Base-by-base conservation (phyloP, 2,329 filamentous ascomycete species). In the Fusarium begoniae region DNA sequence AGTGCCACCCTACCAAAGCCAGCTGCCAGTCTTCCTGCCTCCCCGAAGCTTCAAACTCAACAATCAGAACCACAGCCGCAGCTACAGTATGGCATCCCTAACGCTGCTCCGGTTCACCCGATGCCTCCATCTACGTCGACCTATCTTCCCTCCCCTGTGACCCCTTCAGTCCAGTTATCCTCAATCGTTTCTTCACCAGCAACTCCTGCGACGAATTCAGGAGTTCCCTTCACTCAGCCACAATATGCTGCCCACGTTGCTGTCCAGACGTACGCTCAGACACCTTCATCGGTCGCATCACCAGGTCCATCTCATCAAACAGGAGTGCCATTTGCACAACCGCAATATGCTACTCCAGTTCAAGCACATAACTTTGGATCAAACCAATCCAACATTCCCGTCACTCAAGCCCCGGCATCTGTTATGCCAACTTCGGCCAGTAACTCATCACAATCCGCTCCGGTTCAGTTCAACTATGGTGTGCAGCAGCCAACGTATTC, bases 401-500 rank as follows among this genome's bases (percentile, higher is more conserved):
- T 60, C 45, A 45, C 58, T 24, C 65, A 71, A 44, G 43, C 32
- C 38, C 40, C 51, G 20, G 35, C 40, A 26, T 57, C 66, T 14
- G 54, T 17, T 22, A 54, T 59, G 37, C 63, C 70, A 32, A 58
- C 53, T 14, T 53, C 62, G 17, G 41, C 43, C 15, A 70, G 73
- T 47, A 66, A 45, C 44, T 44, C 48, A 8, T 40, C 54, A 15
- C 75, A 76, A 35, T 44, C 57, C 14, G 53, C 51, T 43, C 67
- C 50, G 24, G 62, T 35, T 18, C 69, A 73, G 44, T 45, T 71
- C 28, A 67, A 65, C 28, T 78, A 78, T 55, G 58, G 61, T 43
- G 50, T 69, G 17, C 70, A 75, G 22, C 77, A 79, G 38, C 74
- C 77, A 26, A 76, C 60, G 11, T 78, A 77, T 56, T 40, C 66